A percentile compares a stretch with the other conserved stretches of the same genome.
These are phyloP conservation scores for Penicillium cataractarum DNA, from an alignment of 495 filamentous ascomycete species.

Conservation along the genomic window DNA sequence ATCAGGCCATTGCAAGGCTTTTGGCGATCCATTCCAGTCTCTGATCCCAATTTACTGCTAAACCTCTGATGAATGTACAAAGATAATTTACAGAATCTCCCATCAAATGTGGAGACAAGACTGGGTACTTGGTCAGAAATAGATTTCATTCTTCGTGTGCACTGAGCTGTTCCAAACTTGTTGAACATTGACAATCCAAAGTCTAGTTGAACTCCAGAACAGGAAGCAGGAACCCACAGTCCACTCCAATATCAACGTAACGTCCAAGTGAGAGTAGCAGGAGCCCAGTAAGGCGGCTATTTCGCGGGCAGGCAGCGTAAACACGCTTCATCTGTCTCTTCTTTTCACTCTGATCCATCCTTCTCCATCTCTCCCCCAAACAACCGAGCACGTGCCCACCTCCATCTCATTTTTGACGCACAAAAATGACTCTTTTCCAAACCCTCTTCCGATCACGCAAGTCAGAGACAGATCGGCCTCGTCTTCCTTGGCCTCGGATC, in stretches of 20 bases:
- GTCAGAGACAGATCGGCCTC: slow-evolving; percentile 5
- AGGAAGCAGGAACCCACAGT: neutral
- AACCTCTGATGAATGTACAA: slow-evolving; percentile 30
- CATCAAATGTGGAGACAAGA: slow-evolving; percentile 5
- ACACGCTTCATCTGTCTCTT: too few relatives aligned
- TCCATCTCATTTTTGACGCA: too few relatives aligned
- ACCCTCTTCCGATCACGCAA: slow-evolving; percentile 19
- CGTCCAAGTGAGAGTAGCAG: neutral
- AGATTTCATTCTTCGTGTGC: slow-evolving; percentile 28
- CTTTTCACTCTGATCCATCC: too few relatives aligned
- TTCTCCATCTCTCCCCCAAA: neutral
- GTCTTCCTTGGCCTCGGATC: slow-evolving; percentile 12
- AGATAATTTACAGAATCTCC: slow-evolving; percentile 34
- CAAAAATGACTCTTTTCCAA: slow-evolving; percentile 22
- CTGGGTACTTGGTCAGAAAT: slow-evolving; percentile 34
- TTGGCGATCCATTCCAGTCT: neutral
- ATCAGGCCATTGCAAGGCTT: slow-evolving; percentile 3
- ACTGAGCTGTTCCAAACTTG: too few relatives aligned
- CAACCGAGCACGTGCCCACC: neutral
- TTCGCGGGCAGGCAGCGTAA: neutral
- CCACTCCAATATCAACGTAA: neutral
- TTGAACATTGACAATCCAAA: neutral
- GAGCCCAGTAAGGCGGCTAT: neutral
- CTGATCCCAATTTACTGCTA: slow-evolving; percentile 16
- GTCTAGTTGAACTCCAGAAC: too few relatives aligned